A percentile compares a stretch with the other conserved stretches of the same genome.
Evolutionary conservation across 2,329 filamentous ascomycete species (phyloP).

Genomic region (Epichloe brachyelytri): DNA sequence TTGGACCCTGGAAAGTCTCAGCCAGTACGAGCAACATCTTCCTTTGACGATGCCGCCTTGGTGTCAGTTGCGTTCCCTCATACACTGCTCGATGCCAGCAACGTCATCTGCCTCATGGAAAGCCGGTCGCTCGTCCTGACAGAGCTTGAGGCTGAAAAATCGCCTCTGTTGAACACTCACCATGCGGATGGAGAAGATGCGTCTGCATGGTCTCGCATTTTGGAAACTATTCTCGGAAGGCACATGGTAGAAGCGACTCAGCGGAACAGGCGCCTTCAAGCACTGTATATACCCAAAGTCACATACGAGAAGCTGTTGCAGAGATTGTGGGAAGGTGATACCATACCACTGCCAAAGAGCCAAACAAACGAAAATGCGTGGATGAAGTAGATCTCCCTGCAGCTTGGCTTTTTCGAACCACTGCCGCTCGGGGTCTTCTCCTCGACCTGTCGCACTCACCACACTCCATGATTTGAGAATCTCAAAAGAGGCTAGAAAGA

Average conservation of each 20-base stretch:
- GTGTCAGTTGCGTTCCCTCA: constrained; percentile 34
- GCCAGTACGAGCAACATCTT: constrained; percentile 32
- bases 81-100: constrained; percentile 33
- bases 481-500: constrained; percentile 3
- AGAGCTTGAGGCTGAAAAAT: constrained; percentile 28
- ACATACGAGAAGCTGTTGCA: constrained; percentile 12
- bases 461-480: constrained; percentile 13
- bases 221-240: constrained; percentile 9
- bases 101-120: constrained; percentile 26
- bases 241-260: constrained; percentile 2
- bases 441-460: constrained; percentile 14
- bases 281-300: not conserved
- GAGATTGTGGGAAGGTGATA: constrained; percentile 18
- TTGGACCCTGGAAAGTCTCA: constrained; percentile 29
- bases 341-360: constrained; percentile 14
- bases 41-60: constrained; percentile 37
- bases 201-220: constrained; percentile 25
- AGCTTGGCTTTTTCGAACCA: constrained; percentile 20
- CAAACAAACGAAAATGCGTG: constrained; percentile 17
- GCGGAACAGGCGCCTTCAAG: constrained; percentile 1
- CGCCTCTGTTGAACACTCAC: constrained; percentile 19
- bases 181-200: constrained; percentile 13
- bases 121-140: constrained; percentile 33
- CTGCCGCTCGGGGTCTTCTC: constrained; percentile 10
- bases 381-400: constrained; percentile 33